Base-by-base conservation (phyloP, 805 yeast genomes). In the Osmozyma mogii region DNA sequence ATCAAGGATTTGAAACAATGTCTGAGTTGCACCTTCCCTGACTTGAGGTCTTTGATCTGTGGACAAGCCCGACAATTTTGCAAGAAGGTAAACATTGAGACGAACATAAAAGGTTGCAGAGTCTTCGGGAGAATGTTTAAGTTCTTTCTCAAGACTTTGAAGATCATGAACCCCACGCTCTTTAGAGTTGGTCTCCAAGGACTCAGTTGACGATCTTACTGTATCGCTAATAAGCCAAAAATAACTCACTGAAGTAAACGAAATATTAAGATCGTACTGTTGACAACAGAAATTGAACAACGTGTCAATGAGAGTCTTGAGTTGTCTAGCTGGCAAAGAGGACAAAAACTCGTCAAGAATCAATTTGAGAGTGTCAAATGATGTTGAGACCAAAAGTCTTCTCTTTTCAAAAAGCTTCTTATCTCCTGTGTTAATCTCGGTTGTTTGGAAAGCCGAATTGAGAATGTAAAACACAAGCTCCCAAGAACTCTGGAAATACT, bases 201-300 rank as follows among this genome's bases (percentile, higher is more conserved):
- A n/a, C n/a, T n/a, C n/a, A n/a, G n/a, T n/a, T n/a, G n/a, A n/a
- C n/a, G n/a, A n/a, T n/a, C n/a, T n/a, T n/a, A n/a, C n/a, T n/a
- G n/a, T 75, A 45, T 92, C 97, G 43, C 96, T 83, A 3, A 92
- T 74, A 10, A 82, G 53, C 97, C 97, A 89, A 47, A 87, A 88
- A 41, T 87, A 82, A 42, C 95, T 84, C 6, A 87, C 82, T 0
- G 96, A 78, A 28, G 94, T 84, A 49, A 89, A 87, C 0, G 96
- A 84, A 13, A 85, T 83, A 50, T 89, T 89, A 40, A 89, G 53
- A 41, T 89, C 95, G 38, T 61, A 64, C 1, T 53, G 57, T 45
- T 92, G 97, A 2, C 67, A 56, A 19, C 84, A 78, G 53, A 84
- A 89, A 37, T 75, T 70, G 43, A 68, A 71, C 21, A 89, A 59